These are phyloP conservation scores for Hibiscus mutabilis DNA, from an alignment of 345 rosid genomes.

Conservation along the genomic window DNA sequence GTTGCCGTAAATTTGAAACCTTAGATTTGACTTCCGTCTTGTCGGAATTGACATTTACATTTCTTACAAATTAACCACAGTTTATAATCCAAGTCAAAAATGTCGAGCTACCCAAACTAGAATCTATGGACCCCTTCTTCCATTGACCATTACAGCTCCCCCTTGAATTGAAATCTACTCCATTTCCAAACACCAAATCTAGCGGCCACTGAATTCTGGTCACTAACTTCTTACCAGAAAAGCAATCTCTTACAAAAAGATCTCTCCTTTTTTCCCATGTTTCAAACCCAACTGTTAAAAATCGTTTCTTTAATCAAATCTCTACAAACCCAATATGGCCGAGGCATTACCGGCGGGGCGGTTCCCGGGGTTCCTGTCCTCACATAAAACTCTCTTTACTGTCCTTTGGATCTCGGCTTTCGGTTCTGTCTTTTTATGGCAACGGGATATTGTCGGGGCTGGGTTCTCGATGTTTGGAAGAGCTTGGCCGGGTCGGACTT, in stretches of 20 bases:
- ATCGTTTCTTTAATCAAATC: neutral
- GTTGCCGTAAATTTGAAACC: neutral
- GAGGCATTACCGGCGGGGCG: conserved; percentile 49
- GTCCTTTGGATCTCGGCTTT: conserved; percentile 81
- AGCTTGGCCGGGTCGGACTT: conserved; percentile 25
- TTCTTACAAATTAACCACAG: neutral
- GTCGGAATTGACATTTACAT: neutral
- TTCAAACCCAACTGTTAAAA: neutral
- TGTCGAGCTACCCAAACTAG: neutral
- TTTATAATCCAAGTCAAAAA: neutral
- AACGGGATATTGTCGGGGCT: conserved; percentile 40
- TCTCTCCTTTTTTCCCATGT: neutral
- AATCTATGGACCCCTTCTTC: conserved; percentile 6
- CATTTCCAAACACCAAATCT: neutral
- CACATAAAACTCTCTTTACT: conserved; percentile 69
- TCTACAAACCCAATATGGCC: conserved; percentile 30
- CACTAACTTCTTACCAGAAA: conserved; percentile 21
- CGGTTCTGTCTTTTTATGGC: conserved; percentile 74
- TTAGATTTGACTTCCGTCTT: neutral
- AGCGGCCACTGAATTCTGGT: conserved; percentile 19
- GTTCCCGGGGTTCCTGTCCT: conserved; percentile 49
- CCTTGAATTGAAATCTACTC: conserved; percentile 16
- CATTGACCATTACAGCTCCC: conserved; percentile 7
- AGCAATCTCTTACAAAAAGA: neutral
- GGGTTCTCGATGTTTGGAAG: conserved; percentile 38